Percentiles rank a stretch among this genome's conserved stretches.
Conservation (phyloP, 768 basidiomycete genomes). For the Russula earlei region DNA sequence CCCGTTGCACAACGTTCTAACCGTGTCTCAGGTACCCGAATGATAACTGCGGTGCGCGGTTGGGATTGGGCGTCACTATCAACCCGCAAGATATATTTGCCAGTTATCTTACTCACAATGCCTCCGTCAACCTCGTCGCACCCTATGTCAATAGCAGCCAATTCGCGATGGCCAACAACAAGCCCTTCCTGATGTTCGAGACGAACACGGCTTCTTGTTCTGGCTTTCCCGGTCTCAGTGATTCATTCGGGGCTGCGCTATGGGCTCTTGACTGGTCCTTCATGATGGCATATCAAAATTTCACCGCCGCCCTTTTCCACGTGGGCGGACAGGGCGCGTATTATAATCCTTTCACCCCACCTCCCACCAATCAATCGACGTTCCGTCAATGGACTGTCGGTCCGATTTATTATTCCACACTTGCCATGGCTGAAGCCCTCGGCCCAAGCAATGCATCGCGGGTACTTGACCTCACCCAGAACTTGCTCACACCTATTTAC, state of each 20-base stretch:
- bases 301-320: slow-evolving; percentile 36
- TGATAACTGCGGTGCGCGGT: slow-evolving; percentile 53
- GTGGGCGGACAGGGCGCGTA: slow-evolving; percentile 55
- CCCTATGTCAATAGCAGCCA: slow-evolving; percentile 42
- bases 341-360: slow-evolving; percentile 47
- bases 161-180: slow-evolving; percentile 30
- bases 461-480: slow-evolving; percentile 55
- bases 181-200: slow-evolving; percentile 48
- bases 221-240: slow-evolving; percentile 43
- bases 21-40: slow-evolving; percentile 39
- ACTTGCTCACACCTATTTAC: slow-evolving; percentile 49
- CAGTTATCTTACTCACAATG: slow-evolving; percentile 50
- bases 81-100: slow-evolving; percentile 42
- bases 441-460: slow-evolving; percentile 57
- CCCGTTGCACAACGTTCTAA: not conserved
- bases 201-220: slow-evolving; percentile 47
- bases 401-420: slow-evolving; percentile 61
- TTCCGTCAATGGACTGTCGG: slow-evolving; percentile 68
- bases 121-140: slow-evolving; percentile 38
- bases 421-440: slow-evolving; percentile 62
- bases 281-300: slow-evolving; percentile 42
- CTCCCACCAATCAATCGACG: slow-evolving; percentile 44
- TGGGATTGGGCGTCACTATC: slow-evolving; percentile 30
- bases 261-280: slow-evolving; percentile 48
- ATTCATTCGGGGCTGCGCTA: slow-evolving; percentile 45